Percentiles rank a stretch among this genome's conserved stretches.
phyloP scores from a whole-genome alignment of 257 asterid genomes.

The Solanum tarapatanum region DNA sequence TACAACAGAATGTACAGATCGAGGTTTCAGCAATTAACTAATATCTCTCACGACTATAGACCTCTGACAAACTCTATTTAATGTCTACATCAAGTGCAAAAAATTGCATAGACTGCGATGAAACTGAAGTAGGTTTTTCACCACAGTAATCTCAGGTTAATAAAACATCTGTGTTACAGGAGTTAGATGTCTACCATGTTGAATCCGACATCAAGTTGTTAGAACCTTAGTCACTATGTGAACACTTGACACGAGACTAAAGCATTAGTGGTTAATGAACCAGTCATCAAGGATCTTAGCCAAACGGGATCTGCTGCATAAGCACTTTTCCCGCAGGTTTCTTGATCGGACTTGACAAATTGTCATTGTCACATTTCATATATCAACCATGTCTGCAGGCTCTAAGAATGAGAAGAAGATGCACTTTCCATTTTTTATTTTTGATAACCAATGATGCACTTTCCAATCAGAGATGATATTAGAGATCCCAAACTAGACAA shows the following conservation, averaged over 20 bases:
- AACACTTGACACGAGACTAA: background rate
- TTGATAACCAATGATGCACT: background rate
- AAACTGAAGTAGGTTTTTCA: background rate
- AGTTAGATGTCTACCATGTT: background rate
- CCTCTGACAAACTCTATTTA: background rate
- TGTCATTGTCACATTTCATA: background rate
- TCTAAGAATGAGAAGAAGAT: background rate
- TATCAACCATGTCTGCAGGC: background rate
- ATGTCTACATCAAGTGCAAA: background rate
- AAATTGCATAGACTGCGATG: background rate
- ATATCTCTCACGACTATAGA: background rate
- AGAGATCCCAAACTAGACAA: background rate
- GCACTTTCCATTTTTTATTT: background rate
- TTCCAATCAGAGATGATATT: background rate
- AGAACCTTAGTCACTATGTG: background rate
- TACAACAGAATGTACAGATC: background rate
- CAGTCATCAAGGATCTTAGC: background rate
- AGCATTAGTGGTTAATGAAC: background rate
- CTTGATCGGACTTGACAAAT: background rate
- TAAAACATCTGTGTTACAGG: background rate
- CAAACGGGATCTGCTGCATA: background rate
- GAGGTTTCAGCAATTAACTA: background rate
- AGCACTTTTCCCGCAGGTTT: background rate
- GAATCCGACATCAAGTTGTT: background rate
- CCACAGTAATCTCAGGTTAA: background rate